phyloP scores from a whole-genome alignment of 164 flowering plant genomes.

The Annona squamosa region DNA sequence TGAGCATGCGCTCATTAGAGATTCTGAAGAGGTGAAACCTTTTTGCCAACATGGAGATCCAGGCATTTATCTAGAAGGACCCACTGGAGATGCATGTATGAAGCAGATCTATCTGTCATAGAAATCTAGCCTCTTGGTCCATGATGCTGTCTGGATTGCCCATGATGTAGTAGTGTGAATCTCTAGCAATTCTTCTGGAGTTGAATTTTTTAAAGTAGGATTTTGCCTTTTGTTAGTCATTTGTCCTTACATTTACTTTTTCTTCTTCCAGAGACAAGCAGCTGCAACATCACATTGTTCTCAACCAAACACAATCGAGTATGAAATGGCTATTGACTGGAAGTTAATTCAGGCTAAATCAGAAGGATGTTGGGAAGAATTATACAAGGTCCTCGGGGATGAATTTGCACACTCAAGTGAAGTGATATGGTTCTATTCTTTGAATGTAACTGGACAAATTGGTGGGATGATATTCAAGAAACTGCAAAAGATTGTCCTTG shows the following conservation, averaged over 20 bases:
- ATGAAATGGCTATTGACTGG: constrained; percentile 46
- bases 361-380: background rate
- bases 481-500: background rate
- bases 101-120: background rate
- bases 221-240: background rate
- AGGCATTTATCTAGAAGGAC: background rate
- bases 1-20: background rate
- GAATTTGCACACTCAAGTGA: background rate
- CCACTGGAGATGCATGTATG: background rate
- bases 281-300: constrained; percentile 50
- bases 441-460: background rate
- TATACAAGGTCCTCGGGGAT: constrained; percentile 1
- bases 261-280: constrained; percentile 31
- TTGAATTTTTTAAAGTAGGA: background rate
- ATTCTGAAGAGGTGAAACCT: background rate
- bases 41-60: background rate
- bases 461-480: background rate
- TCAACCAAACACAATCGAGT: constrained; percentile 37
- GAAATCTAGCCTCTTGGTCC: background rate
- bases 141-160: background rate
- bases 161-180: background rate
- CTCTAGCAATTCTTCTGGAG: background rate
- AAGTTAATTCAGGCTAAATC: constrained; percentile 19
- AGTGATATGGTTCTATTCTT: background rate
- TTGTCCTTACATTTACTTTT: background rate